Evolutionary conservation across 2,329 filamentous ascomycete genomes (phyloP), one percentile per base, ranked within the genome.

Genomic region (Plectosphaerella cucumerina): DNA sequence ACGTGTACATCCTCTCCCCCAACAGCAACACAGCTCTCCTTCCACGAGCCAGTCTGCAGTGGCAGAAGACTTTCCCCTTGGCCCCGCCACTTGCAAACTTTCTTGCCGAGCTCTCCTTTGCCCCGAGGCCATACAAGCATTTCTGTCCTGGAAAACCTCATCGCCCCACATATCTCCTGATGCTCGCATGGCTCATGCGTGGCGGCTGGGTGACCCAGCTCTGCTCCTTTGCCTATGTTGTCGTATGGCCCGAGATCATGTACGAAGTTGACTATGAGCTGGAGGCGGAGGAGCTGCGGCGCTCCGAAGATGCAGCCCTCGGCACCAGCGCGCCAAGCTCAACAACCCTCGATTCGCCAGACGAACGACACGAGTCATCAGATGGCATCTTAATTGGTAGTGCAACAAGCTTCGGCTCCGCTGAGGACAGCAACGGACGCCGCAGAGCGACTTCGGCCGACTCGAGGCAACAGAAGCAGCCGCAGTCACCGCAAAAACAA

Each of bases 201-300:
- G 88, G 90, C 44, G 91, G 90, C 14, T 96, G 94, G 89, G 92
- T 97, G 1, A 96, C 89, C 1, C 92, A 97, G 66, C 78, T 99
- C 6, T 89, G 91, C 56, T 94, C 90, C 1, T 97, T 95, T 66
- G 90, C 87, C 12, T 96, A 94, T 76, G 84, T 97, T 42, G 82
- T 93, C 47, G 88, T 94, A 41, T 86, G 86, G 69, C 85, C 88
- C 3, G 86, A 93, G 63, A 88, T 96, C 55, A 85, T 94, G 59
- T 86, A 88, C 62, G 86, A 89, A 57, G 90, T 95, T 3, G 84
- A 89, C 48, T 81, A 86, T 59, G 81, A 85, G 50, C 77, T 90
- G 42, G 84, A 87, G 59, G 79, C 80, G 22, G 85, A 89, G 56
- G 80, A 85, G 54, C 72, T 86, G 4, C 60, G 75, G 53, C 66